Conservation (phyloP, 352 stramenopile genomes). For the Globisporangium heterothallicum region DNA sequence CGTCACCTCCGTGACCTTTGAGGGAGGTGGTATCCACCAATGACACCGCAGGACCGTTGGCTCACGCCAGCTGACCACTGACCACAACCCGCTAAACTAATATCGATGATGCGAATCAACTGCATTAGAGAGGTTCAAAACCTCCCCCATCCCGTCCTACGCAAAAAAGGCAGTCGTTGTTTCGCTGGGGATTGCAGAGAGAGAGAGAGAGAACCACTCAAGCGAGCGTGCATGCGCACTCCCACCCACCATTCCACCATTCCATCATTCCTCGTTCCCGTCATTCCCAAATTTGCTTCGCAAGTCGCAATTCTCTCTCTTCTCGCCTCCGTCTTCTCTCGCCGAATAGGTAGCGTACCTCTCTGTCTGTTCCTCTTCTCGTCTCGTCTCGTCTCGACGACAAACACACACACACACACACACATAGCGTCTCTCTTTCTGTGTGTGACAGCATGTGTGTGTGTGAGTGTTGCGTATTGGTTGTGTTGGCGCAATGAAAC, state of each 20-base stretch:
- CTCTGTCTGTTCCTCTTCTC: neutral
- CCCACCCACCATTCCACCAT: no score
- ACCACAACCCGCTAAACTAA: no score
- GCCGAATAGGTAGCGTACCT: neutral
- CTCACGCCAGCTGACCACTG: no score
- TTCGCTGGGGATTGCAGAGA: no score
- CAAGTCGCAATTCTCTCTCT: neutral
- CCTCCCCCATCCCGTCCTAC: no score
- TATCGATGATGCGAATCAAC: no score
- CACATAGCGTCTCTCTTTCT: neutral
- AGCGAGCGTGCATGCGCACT: no score
- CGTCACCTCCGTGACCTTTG: neutral
- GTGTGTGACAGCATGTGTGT: constrained; percentile 1
- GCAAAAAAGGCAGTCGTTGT: no score
- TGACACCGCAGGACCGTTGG: neutral
- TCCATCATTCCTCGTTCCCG: neutral
- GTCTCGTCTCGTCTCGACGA: no score
- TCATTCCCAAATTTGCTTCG: neutral
- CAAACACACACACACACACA: neutral
- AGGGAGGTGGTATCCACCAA: neutral
- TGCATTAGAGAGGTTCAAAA: no score
- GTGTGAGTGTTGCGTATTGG: neutral
- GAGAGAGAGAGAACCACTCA: no score
- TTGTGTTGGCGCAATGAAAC: constrained; percentile 4
- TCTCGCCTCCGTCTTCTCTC: no score